A percentile compares a stretch with the other conserved stretches of the same genome.
phyloP scores from a whole-genome alignment of 441 rosid species.

The Euphorbia celastroides region DNA sequence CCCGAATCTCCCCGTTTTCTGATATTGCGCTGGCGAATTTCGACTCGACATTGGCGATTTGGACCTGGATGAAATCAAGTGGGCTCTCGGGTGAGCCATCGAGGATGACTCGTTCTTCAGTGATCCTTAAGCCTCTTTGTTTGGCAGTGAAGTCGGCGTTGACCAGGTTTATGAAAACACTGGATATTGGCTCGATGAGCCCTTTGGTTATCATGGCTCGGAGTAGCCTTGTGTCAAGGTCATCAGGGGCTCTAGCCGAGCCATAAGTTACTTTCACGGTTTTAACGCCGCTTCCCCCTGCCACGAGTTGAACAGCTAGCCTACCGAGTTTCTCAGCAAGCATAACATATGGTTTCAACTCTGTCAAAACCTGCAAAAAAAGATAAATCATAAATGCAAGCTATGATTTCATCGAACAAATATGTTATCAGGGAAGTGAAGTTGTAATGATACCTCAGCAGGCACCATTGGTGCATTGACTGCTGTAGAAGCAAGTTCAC shows the following conservation, averaged over 20 bases:
- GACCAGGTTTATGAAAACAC: slow-evolving; percentile 68
- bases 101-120: slow-evolving; percentile 61
- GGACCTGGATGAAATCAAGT: slow-evolving; percentile 63
- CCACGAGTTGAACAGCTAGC: slow-evolving; percentile 74
- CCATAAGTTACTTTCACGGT: slow-evolving; percentile 65
- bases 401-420: background rate
- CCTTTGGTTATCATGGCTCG: slow-evolving; percentile 94
- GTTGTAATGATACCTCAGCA: slow-evolving; percentile 55
- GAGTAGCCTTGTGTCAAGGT: slow-evolving; percentile 81
- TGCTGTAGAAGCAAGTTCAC: slow-evolving; percentile 92
- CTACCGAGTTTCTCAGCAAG: slow-evolving; percentile 86
- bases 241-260: slow-evolving; percentile 71
- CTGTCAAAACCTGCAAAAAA: slow-evolving; percentile 67
- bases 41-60: slow-evolving; percentile 69
- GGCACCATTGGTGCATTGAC: slow-evolving; percentile 98
- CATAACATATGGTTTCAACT: slow-evolving; percentile 68
- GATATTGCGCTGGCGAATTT: slow-evolving; percentile 77
- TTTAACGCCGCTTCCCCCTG: slow-evolving; percentile 82
- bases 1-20: slow-evolving; percentile 58
- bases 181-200: slow-evolving; percentile 78
- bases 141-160: slow-evolving; percentile 88
- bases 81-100: slow-evolving; percentile 76
- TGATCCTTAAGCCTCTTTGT: slow-evolving; percentile 76
- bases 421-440: too few species aligned
- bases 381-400: background rate